Evolutionary conservation across 2,329 filamentous ascomycete species (phyloP).

Genomic region (Penicillium sp.): DNA sequence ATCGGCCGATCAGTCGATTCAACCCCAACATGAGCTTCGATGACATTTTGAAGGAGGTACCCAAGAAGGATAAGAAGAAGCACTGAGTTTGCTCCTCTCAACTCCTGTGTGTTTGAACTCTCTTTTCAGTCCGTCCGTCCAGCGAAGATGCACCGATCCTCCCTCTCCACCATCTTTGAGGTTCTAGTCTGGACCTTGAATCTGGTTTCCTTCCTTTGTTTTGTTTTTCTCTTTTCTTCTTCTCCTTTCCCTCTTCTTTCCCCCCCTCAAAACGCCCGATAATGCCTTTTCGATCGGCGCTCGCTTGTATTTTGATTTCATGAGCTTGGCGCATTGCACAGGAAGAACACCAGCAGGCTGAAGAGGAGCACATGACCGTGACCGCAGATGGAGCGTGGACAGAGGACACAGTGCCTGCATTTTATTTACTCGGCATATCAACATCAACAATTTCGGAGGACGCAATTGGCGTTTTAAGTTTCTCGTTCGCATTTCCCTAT

Average conservation of each 20-base stretch:
- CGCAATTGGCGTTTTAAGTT: slow-evolving; percentile 5
- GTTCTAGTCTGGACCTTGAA: too few relatives aligned
- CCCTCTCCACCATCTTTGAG: too few relatives aligned
- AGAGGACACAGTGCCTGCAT: slow-evolving; percentile 9
- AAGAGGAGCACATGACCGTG: slow-evolving; percentile 14
- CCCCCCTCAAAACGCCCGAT: slow-evolving; percentile 4
- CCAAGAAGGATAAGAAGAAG: slow-evolving; percentile 35
- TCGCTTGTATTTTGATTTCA: slow-evolving; percentile 14
- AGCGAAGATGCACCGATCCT: background rate
- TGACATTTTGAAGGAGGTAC: slow-evolving; percentile 41
- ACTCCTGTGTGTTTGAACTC: slow-evolving; percentile 4
- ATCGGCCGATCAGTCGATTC: slow-evolving; percentile 36
- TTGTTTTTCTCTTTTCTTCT: too few relatives aligned
- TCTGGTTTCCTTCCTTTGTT: too few relatives aligned
- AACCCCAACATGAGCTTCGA: slow-evolving; percentile 48
- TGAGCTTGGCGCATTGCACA: slow-evolving; percentile 19
- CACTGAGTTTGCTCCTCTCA: slow-evolving; percentile 7
- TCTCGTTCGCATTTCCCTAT: slow-evolving; percentile 8
- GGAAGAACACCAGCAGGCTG: slow-evolving; percentile 13
- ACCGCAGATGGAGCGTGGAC: slow-evolving; percentile 12
- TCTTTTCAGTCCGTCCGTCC: slow-evolving; percentile 3
- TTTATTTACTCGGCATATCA: slow-evolving; percentile 22
- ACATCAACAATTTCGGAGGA: slow-evolving; percentile 17
- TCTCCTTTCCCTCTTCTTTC: background rate
- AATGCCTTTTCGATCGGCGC: slow-evolving; percentile 18